Evolutionary conservation across 2,329 filamentous ascomycete species (phyloP), one percentile per base, ranked within the genome.

Genomic region (Tolypocladium capitatum): DNA sequence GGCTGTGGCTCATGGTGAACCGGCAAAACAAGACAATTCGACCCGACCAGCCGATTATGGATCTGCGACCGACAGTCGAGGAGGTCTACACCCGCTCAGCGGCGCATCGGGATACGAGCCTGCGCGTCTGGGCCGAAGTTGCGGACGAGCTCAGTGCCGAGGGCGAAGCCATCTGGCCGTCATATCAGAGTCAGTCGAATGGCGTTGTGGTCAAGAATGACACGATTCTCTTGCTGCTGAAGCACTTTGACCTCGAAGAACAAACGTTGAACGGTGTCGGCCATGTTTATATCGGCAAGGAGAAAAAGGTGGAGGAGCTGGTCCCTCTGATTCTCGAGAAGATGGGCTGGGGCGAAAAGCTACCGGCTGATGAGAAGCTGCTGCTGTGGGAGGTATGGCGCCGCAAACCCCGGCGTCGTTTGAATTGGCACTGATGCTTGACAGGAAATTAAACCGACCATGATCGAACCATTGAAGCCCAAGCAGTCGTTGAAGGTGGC

Each of bases 1-100:
- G 92, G 21, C 77, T 95, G 18, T 98, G 92, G 94, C 80, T 88
- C 47, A 96, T 98, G 90, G 92, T 98, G 1, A 97, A 96, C 61
- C 84, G 92, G 11, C 92, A 98, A 64, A 98, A 98, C 63, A 96
- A 95, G 66, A 98, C 92, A 0, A 84, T 88, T 34, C 81, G 92
- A 18, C 92, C 94, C 0, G 92, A 98, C 61, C 83, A 87, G 49
- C 86, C 89, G 0, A 81, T 98, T 44, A 78, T 79, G 62, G 89
- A 94, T 59, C 68, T 80, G 2, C 75, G 83, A 5, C 84, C 87
- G 63, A 90, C 82, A 0, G 71, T 92, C 14, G 86, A 90, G 55
- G 89, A 96, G 49, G 69, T 71, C 0, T 78, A 70, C 53, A 61
- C 65, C 13, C 68, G 73, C 36, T 71, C 74, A 4, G 67, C 72